A percentile compares a stretch with the other conserved stretches of the same genome.
These are phyloP conservation scores for Termitomyces titanicus DNA, from an alignment of 768 basidiomycete genomes.

Conservation along the genomic window DNA sequence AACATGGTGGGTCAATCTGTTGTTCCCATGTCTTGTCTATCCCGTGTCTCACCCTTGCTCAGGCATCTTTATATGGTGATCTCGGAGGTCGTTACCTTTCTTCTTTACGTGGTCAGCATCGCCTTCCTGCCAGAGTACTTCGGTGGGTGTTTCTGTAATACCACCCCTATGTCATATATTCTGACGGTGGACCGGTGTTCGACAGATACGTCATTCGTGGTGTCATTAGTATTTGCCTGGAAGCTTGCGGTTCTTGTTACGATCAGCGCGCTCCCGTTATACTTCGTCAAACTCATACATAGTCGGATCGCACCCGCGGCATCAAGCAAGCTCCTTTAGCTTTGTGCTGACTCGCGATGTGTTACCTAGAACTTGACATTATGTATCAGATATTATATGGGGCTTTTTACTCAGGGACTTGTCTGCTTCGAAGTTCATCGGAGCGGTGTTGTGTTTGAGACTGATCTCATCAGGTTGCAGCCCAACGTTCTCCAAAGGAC, in stretches of 20 bases:
- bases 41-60: background rate
- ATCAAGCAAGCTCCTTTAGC: constrained; percentile 83
- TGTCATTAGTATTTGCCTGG: constrained; percentile 86
- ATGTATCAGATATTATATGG: constrained; percentile 8
- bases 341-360: background rate
- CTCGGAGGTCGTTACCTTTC: constrained; percentile 83
- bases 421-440: background rate
- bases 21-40: background rate
- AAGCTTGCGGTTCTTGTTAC: constrained; percentile 95
- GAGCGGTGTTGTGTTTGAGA: too few species aligned
- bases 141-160: constrained; percentile 50
- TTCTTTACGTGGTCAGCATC: constrained; percentile 88
- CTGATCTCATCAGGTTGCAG: background rate
- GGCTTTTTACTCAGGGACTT: background rate
- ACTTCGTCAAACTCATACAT: constrained; percentile 84
- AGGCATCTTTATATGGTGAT: constrained; percentile 97
- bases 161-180: background rate
- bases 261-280: constrained; percentile 89
- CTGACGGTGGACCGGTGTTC: constrained; percentile 6
- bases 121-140: constrained; percentile 96
- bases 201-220: constrained; percentile 87
- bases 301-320: constrained; percentile 87
- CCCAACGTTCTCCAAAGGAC: background rate
- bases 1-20: constrained; percentile 65
- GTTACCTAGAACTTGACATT: background rate